Percentiles rank a stretch among this genome's conserved stretches.
Evolutionary conservation across 306 rosid species (phyloP).

Genomic region (Geum urbanum): DNA sequence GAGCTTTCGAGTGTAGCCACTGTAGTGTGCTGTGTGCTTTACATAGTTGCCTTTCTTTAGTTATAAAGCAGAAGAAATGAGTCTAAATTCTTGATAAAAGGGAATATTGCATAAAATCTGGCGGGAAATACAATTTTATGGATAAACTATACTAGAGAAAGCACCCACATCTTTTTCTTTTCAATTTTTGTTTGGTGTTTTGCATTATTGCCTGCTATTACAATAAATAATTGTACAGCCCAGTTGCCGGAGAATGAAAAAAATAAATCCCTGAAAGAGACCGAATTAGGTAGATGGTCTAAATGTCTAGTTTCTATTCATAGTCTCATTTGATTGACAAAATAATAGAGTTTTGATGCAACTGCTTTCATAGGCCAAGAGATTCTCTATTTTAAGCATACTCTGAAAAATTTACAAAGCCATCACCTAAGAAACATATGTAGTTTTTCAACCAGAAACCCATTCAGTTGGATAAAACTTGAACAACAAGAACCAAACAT

Average conservation of each 20-base stretch:
- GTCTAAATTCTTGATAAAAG: not conserved
- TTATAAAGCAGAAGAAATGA: too few relatives aligned
- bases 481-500: not conserved
- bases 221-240: too few relatives aligned
- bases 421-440: not conserved
- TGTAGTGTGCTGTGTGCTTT: too few relatives aligned
- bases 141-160: not conserved
- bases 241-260: too few relatives aligned
- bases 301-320: not conserved
- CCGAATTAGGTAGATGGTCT: not conserved
- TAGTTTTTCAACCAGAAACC: not conserved
- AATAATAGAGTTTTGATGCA: not conserved
- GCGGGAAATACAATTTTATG: not conserved
- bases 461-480: not conserved
- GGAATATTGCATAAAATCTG: not conserved
- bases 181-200: not conserved
- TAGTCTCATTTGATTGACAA: not conserved
- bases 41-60: too few relatives aligned
- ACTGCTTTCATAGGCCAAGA: not conserved
- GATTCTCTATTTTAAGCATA: not conserved
- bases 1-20: not conserved
- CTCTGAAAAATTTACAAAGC: not conserved
- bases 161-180: not conserved
- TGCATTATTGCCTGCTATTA: too few relatives aligned
- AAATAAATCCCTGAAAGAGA: not conserved